Base-by-base conservation (phyloP, 2,329 filamentous ascomycete species). In the Paraphoma chrysanthemicola region DNA sequence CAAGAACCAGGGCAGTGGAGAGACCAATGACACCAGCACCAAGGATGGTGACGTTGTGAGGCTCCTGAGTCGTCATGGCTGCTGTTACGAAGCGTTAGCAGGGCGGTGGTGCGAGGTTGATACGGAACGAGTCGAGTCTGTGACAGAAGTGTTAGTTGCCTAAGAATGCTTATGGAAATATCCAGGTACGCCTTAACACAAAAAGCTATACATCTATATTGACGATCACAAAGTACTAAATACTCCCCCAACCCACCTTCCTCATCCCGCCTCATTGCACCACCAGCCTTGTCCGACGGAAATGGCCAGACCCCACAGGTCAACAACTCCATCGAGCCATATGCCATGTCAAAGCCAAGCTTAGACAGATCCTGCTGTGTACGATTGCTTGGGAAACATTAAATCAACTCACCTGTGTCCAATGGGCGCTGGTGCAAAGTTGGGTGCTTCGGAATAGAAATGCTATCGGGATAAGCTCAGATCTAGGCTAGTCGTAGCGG, bases 11-110 rank as follows among this genome's bases (percentile, higher is more conserved):
- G 16, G 88, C 87, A 1, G 86, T 88, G 1, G 88, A 90, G 46
- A 90, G 80, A 28, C 88, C 88, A 36, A 86, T 83, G 3, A 91
- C 88, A 44, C 88, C 88, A 45, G 88, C 88, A 45, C 87, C 73
- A 2, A 76, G 64, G 51, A 76, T 54, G 51, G 68, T 56, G 56
- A 76, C 67, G 46, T 66, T 51, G 23, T 61, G 48, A 2, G 45
- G 49, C 1, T 63, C 51, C 23, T 51, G 36, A 6, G 57, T 18
- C 23, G 57, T 17, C 68, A 69, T 68, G n/a, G n/a, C 18, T 52
- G 36, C 30, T 41, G 3, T 12, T 31, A 16, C 11, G 11, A 16
- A n/a, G 39, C 16, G 39, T 14, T 4, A 17, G 2, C 16, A 5
- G 11, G n/a, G 5, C 4, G 10, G 39, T 38, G n/a, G 38, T 42